These are phyloP conservation scores for Dysphania ambrosioides DNA, from an alignment of 148 eudicot genomes.

Conservation along the genomic window DNA sequence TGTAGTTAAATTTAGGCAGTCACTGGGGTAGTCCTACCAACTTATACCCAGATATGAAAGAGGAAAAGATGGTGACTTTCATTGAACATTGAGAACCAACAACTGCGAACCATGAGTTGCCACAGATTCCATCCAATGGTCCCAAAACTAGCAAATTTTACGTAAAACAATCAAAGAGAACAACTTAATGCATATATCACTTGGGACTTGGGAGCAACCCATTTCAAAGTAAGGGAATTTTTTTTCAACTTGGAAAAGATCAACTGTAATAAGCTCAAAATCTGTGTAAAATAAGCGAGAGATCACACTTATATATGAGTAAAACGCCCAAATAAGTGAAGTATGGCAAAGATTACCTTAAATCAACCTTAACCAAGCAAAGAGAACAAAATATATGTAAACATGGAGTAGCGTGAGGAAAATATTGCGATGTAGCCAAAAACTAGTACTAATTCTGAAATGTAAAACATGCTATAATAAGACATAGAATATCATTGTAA, in stretches of 20 bases:
- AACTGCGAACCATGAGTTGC: conserved; percentile 31
- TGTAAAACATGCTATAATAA: background rate
- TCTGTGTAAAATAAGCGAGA: too few species aligned
- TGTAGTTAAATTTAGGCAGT: conserved; percentile 17
- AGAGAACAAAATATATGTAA: background rate
- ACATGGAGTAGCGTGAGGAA: too few species aligned
- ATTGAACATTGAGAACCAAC: conserved; percentile 33
- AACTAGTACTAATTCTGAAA: background rate
- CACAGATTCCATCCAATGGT: conserved; percentile 31
- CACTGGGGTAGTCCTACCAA: background rate
- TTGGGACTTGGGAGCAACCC: background rate
- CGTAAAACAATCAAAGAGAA: conserved; percentile 17
- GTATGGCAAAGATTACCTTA: background rate
- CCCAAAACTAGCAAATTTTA: conserved; percentile 20
- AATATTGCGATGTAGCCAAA: background rate
- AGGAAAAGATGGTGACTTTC: conserved; percentile 26
- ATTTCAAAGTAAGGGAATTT: background rate
- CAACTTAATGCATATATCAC: too few species aligned
- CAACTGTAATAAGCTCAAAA: too few species aligned
- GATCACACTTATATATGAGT: too few species aligned
- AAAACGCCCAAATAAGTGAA: too few species aligned
- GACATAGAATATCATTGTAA: background rate
- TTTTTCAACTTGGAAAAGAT: background rate
- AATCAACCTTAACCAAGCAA: background rate
- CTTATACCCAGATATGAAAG: background rate